A percentile compares a stretch with the other conserved stretches of the same genome.
phyloP scores from a whole-genome alignment of 352 stramenopile species.

The Phytophthora pistaciae region DNA sequence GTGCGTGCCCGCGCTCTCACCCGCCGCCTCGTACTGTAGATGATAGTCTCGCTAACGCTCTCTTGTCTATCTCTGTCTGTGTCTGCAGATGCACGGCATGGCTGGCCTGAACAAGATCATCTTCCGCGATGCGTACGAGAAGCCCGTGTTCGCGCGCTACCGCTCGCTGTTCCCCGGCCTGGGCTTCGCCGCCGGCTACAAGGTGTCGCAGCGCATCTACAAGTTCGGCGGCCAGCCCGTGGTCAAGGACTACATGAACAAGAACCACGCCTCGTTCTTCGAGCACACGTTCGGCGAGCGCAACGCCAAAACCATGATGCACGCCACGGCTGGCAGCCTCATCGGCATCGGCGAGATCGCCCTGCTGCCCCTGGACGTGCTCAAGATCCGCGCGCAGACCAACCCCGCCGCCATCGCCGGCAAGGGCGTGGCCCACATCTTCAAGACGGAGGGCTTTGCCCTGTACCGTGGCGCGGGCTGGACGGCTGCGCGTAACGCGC shows the following conservation, averaged over 20 bases:
- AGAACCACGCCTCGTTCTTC: slow-evolving; percentile 90
- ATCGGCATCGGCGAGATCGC: slow-evolving; percentile 97
- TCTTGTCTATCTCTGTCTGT: not conserved
- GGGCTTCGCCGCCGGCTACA: slow-evolving; percentile 96
- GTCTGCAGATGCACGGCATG: slow-evolving; percentile 46
- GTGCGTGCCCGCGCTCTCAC: slow-evolving; percentile 23
- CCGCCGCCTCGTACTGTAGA: not conserved
- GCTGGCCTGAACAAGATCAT: slow-evolving; percentile 82
- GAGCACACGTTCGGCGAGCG: slow-evolving; percentile 91
- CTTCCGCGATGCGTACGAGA: slow-evolving; percentile 89
- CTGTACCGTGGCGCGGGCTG: slow-evolving; percentile 93
- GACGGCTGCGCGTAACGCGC: slow-evolving; percentile 95
- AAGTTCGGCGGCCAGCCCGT: slow-evolving; percentile 97
- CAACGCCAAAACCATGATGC: slow-evolving; percentile 95
- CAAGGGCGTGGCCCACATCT: slow-evolving; percentile 93
- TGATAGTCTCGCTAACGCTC: not conserved
- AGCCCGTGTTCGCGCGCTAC: slow-evolving; percentile 83
- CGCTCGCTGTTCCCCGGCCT: slow-evolving; percentile 92
- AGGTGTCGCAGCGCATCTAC: slow-evolving; percentile 97
- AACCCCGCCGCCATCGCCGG: slow-evolving; percentile 93
- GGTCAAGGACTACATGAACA: slow-evolving; percentile 94
- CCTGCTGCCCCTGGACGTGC: slow-evolving; percentile 95
- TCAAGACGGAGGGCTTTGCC: slow-evolving; percentile 91
- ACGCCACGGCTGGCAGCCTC: slow-evolving; percentile 92
- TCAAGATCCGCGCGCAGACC: slow-evolving; percentile 97